Conservation (phyloP, 257 asterid species). For the Rehmannia glutinosa region DNA sequence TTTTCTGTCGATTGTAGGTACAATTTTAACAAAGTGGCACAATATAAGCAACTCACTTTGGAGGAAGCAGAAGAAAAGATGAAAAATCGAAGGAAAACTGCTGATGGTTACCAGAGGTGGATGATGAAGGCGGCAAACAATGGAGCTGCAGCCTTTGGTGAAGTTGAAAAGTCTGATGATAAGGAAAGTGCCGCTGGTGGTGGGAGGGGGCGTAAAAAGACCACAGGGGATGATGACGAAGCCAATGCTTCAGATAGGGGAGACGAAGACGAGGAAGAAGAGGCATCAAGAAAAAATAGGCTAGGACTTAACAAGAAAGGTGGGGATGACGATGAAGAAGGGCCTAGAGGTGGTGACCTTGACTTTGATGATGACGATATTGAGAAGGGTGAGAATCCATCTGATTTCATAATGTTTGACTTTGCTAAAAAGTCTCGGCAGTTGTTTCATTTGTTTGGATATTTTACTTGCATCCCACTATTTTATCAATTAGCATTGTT, state of each 20-base stretch:
- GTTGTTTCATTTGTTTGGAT: neutral
- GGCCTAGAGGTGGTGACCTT: constrained; percentile 95
- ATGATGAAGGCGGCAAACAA: constrained; percentile 96
- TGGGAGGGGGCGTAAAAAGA: constrained; percentile 74
- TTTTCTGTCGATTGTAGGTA: constrained; percentile 49
- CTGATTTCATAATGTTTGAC: neutral
- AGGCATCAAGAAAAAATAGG: constrained; percentile 67
- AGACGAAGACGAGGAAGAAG: constrained; percentile 96
- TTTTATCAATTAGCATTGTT: neutral
- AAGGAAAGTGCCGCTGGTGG: constrained; percentile 64
- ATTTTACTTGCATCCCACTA: neutral
- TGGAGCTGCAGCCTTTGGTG: constrained; percentile 98
- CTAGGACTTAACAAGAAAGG: constrained; percentile 55
- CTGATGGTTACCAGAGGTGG: constrained; percentile 99
- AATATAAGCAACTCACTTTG: constrained; percentile 92
- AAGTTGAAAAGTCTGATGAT: constrained; percentile 74
- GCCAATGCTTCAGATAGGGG: constrained; percentile 82
- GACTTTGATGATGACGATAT: constrained; percentile 94
- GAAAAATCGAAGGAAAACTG: constrained; percentile 93
- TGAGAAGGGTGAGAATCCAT: constrained; percentile 65
- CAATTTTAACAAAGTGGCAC: constrained; percentile 94
- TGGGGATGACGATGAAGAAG: constrained; percentile 96
- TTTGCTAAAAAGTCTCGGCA: neutral
- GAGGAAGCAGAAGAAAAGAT: constrained; percentile 99
- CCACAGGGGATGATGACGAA: constrained; percentile 76